Conservation (phyloP, 148 eudicot genomes). For the Fallopia convolvulus region DNA sequence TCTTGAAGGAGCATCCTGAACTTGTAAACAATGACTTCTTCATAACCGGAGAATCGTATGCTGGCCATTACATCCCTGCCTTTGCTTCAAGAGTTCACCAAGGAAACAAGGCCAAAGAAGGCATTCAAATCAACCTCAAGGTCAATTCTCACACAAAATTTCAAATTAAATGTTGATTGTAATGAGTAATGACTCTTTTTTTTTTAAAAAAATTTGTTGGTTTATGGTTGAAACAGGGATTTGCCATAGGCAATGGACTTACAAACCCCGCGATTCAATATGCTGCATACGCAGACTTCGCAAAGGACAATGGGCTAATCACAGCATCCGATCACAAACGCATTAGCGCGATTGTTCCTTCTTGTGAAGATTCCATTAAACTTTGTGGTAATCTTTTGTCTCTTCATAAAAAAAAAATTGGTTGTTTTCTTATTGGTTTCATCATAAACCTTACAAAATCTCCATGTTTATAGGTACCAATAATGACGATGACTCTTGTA, state of each 20-base stretch:
- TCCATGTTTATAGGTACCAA: slow-evolving; percentile 39
- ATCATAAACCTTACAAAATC: background rate
- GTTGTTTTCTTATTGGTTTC: too few relatives aligned
- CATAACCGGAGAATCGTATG: slow-evolving; percentile 95
- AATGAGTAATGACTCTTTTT: background rate
- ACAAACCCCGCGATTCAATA: slow-evolving; percentile 55
- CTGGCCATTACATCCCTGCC: slow-evolving; percentile 96
- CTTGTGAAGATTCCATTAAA: slow-evolving; percentile 66
- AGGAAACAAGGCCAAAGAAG: slow-evolving; percentile 70
- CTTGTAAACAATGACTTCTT: slow-evolving; percentile 64
- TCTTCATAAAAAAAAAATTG: background rate
- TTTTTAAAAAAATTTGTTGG: background rate
- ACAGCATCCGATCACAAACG: slow-evolving; percentile 42
- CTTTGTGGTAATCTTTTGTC: slow-evolving; percentile 41
- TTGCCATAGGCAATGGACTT: slow-evolving; percentile 11
- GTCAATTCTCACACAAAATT: slow-evolving; percentile 22
- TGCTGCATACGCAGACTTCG: slow-evolving; percentile 83
- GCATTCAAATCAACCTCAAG: slow-evolving; percentile 78
- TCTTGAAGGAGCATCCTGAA: slow-evolving; percentile 70
- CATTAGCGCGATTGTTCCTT: slow-evolving; percentile 64
- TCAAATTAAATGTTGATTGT: background rate
- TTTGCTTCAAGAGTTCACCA: slow-evolving; percentile 77
- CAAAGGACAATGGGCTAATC: slow-evolving; percentile 72
- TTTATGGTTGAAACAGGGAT: slow-evolving; percentile 1
- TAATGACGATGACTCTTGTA: slow-evolving; percentile 34